These are phyloP conservation scores for Lactuca sativa DNA, from an alignment of 129 eudicot species.

Conservation along the genomic window DNA sequence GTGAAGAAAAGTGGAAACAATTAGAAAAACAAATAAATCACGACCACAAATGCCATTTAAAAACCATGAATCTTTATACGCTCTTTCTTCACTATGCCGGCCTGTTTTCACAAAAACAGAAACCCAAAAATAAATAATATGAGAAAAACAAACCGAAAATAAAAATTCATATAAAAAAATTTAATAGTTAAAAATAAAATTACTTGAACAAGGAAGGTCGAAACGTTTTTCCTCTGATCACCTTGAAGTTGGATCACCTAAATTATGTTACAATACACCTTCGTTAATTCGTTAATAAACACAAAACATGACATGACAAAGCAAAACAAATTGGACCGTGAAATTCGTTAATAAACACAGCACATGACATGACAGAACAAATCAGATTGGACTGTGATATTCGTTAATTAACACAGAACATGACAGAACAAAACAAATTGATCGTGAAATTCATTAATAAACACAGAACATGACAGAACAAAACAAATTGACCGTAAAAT, in stretches of 20 bases:
- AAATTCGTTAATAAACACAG: too few relatives aligned
- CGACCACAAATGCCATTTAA: slow-evolving; percentile 22
- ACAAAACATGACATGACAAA: neutral
- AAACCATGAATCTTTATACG: slow-evolving; percentile 85
- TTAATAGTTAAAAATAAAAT: neutral
- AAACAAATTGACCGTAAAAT: too few relatives aligned
- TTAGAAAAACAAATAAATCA: neutral
- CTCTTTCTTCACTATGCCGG: slow-evolving; percentile 83
- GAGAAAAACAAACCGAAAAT: neutral
- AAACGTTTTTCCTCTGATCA: slow-evolving; percentile 43
- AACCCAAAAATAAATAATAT: neutral
- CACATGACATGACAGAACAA: too few relatives aligned
- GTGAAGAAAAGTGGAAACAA: slow-evolving; percentile 18
- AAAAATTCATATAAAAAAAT: neutral
- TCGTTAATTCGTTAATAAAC: neutral
- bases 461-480: too few relatives aligned
- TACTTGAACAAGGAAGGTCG: slow-evolving; percentile 42
- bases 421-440: too few relatives aligned
- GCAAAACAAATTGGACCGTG: neutral
- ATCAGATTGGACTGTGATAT: too few relatives aligned
- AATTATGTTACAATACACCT: neutral
- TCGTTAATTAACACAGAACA: too few relatives aligned
- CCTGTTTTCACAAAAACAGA: slow-evolving; percentile 31
- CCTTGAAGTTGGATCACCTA: slow-evolving; percentile 46
- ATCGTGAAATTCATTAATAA: too few relatives aligned